phyloP scores from a whole-genome alignment of 768 basidiomycete genomes.

The Lactifluus echinatus region DNA sequence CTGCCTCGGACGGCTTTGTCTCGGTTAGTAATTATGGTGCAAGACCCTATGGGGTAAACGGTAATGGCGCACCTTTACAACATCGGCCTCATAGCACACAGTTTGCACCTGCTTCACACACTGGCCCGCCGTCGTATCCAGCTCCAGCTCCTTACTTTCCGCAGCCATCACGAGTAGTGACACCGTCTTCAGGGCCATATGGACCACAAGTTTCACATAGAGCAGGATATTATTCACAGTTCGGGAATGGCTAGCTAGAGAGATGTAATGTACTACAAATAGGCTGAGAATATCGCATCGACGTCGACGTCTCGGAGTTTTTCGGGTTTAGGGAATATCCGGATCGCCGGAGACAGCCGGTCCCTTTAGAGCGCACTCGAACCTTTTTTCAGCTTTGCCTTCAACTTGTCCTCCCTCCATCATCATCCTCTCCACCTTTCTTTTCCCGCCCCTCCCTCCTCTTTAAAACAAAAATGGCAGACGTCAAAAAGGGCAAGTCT shows the following conservation, averaged over 20 bases:
- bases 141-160: constrained; percentile 11
- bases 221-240: constrained; percentile 13
- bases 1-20: constrained; percentile 6
- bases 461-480: constrained; percentile 64
- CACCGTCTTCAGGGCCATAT: constrained; percentile 4
- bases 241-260: constrained; percentile 12
- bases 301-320: not conserved
- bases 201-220: constrained; percentile 16
- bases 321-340: constrained; percentile 26
- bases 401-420: constrained; percentile 32
- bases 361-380: constrained; percentile 28
- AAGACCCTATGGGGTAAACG: constrained; percentile 18
- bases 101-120: not conserved
- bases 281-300: no score
- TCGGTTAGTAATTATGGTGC: constrained; percentile 15
- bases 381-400: constrained; percentile 39
- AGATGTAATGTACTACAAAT: no score
- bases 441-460: constrained; percentile 30
- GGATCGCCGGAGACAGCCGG: constrained; percentile 26
- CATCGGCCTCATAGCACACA: constrained; percentile 7
- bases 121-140: constrained; percentile 4
- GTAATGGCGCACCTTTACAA: constrained; percentile 12
- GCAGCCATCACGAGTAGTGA: constrained; percentile 1
- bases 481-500: constrained; percentile 75
- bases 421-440: constrained; percentile 47